Evolutionary conservation across 306 rosid species (phyloP).

Genomic region (Glycine latifolia): DNA sequence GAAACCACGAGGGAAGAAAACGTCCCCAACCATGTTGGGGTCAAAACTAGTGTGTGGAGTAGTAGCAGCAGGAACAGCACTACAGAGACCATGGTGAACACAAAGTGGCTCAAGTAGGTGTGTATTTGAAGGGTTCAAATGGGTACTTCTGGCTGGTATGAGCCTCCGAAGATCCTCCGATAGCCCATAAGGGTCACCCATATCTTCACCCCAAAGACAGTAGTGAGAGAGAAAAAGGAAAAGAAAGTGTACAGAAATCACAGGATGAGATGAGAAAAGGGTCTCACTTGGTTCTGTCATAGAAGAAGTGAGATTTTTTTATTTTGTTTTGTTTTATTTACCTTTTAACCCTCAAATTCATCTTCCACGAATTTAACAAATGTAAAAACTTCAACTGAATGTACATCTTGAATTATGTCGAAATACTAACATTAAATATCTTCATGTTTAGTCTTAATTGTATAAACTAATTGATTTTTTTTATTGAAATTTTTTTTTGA

Average conservation of each 20-base stretch:
- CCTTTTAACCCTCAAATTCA: neutral
- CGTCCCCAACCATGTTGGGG: slow-evolving; percentile 47
- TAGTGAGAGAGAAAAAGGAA: too few species aligned
- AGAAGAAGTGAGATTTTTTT: neutral
- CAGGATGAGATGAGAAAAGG: slow-evolving; percentile 5
- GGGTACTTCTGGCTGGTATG: slow-evolving; percentile 49
- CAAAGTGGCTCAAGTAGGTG: slow-evolving; percentile 44
- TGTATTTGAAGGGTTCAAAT: slow-evolving; percentile 34
- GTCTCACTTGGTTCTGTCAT: slow-evolving; percentile 10
- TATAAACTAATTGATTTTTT: too few species aligned
- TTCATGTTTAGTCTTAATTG: too few species aligned
- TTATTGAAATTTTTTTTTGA: too few species aligned
- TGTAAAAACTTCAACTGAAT: too few species aligned
- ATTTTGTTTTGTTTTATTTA: neutral
- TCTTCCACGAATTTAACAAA: neutral
- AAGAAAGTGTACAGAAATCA: slow-evolving; percentile 10
- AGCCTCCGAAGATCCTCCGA: slow-evolving; percentile 75
- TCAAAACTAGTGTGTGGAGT: slow-evolving; percentile 43
- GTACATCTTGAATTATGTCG: too few species aligned
- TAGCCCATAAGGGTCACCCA: slow-evolving; percentile 54
- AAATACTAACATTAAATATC: too few species aligned
- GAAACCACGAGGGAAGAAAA: slow-evolving; percentile 50
- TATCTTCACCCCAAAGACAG: neutral
- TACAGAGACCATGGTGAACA: slow-evolving; percentile 26
- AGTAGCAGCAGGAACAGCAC: neutral